Percentiles rank a stretch among this genome's conserved stretches.
Evolutionary conservation across 768 basidiomycete species (phyloP).

Genomic region (Boletus patriciae): DNA sequence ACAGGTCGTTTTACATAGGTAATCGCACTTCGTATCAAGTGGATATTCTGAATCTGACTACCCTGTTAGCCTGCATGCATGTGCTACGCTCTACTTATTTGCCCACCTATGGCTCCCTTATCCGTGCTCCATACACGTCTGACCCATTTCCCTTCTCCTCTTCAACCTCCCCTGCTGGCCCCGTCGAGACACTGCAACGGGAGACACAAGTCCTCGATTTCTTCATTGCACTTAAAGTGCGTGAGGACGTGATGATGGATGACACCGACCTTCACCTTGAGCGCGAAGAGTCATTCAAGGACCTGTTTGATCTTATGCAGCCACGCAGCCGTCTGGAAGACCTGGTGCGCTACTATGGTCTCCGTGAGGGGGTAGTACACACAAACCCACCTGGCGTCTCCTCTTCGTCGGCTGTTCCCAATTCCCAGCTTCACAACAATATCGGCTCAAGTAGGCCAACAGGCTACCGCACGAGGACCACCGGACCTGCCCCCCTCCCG

Average conservation of each 20-base stretch:
- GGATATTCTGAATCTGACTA: neutral
- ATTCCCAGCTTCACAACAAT: neutral
- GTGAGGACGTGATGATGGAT: slow-evolving; percentile 76
- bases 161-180: slow-evolving; percentile 21
- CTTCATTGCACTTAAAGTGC: slow-evolving; percentile 78
- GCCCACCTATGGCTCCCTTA: slow-evolving; percentile 57
- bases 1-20: slow-evolving; percentile 69
- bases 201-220: slow-evolving; percentile 75
- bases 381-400: slow-evolving; percentile 1
- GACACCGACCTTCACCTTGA: slow-evolving; percentile 74
- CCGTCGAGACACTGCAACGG: slow-evolving; percentile 55
- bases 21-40: neutral
- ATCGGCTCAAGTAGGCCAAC: slow-evolving; percentile 6
- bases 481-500: slow-evolving; percentile 23
- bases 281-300: slow-evolving; percentile 72
- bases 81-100: slow-evolving; percentile 76
- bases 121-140: slow-evolving; percentile 69
- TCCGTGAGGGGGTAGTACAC: slow-evolving; percentile 38
- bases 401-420: slow-evolving; percentile 2
- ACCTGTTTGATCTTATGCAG: slow-evolving; percentile 75
- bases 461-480: neutral
- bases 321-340: slow-evolving; percentile 78
- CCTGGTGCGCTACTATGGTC: slow-evolving; percentile 50
- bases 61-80: slow-evolving; percentile 67
- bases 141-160: slow-evolving; percentile 70